Percentiles rank a stretch among this genome's conserved stretches.
Evolutionary conservation across 305 asterid species (phyloP).

Genomic region (Fraxinus paxiana): DNA sequence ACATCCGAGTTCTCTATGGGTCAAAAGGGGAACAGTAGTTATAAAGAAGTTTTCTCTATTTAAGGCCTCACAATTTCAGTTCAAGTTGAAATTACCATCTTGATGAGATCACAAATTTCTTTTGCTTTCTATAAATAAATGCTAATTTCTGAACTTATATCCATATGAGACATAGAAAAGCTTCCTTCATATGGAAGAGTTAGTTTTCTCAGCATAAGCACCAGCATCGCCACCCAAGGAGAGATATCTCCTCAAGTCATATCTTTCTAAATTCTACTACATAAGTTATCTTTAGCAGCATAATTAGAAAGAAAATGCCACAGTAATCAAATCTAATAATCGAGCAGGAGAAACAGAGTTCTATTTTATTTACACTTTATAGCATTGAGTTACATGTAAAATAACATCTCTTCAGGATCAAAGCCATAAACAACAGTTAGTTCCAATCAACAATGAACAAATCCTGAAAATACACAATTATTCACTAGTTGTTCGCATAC

Average conservation of each 20-base stretch:
- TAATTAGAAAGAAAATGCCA: background rate
- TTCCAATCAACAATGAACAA: conserved; percentile 18
- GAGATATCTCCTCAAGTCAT: background rate
- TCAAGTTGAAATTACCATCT: background rate
- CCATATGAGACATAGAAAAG: background rate
- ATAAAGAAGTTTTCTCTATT: background rate
- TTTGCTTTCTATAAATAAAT: background rate
- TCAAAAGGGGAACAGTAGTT: background rate
- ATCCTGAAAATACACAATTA: conserved; percentile 28
- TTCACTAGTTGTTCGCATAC: conserved; percentile 14
- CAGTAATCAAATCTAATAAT: background rate
- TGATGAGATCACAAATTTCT: background rate
- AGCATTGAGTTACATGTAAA: conserved; percentile 18
- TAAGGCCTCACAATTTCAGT: background rate
- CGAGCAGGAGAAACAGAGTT: background rate
- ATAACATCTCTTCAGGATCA: conserved; percentile 13
- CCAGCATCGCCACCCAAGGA: background rate
- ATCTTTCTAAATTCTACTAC: background rate
- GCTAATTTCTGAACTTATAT: background rate
- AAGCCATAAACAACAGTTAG: background rate
- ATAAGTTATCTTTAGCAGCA: background rate
- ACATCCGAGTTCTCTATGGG: background rate
- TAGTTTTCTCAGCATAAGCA: background rate
- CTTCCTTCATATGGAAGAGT: background rate
- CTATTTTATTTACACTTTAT: background rate